Base-by-base conservation (phyloP, 306 rosid genomes). In the Quercus mongolica region DNA sequence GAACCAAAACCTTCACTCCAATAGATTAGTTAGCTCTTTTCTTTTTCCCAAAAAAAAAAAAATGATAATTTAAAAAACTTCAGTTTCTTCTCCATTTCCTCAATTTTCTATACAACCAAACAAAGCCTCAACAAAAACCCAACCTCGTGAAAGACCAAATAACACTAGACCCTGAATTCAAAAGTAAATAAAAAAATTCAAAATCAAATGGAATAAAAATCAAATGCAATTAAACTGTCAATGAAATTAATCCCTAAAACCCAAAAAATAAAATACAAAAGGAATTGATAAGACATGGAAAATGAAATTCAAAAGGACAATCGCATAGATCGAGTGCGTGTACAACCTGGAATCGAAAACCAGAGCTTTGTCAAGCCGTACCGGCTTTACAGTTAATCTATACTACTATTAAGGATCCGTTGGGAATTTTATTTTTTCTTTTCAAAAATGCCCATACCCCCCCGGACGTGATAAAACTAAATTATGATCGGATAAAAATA, bases 331-430 rank as follows among this genome's bases (percentile, higher is more conserved):
- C 93, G 87, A 87, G 71, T 68, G 74, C 88, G 87, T 77, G 73
- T 79, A 91, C 88, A 76, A 95, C 98, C 98, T 91, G 88, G 81
- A 85, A 82, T 86, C 79, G 79, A 89, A 82, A 76, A 81, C 76
- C 82, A 76, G 81, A 81, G 91, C 74, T 83, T 76, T 72, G 84
- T 64, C 78, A 90, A 89, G 86, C 85, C 71, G 10, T 69, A 77
- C 80, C 69, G 83, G 87, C 87, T 79, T 41, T 2, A 41, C 46
- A 8, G 11, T 41, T 41, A 41, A 41, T 41, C 11, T 41, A 41
- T 2, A 35, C 41, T 35, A 35, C 9, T 6, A 35, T 35, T 35
- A 35, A 35, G 41, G 9, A 35, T 35, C 9, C 41, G 41, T 35
- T 35, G 9, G 41, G 9, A 35, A 1, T 35, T 35, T 35, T 35